These are phyloP conservation scores for Amaranthus palmeri DNA, from an alignment of 148 eudicot species.

Conservation along the genomic window DNA sequence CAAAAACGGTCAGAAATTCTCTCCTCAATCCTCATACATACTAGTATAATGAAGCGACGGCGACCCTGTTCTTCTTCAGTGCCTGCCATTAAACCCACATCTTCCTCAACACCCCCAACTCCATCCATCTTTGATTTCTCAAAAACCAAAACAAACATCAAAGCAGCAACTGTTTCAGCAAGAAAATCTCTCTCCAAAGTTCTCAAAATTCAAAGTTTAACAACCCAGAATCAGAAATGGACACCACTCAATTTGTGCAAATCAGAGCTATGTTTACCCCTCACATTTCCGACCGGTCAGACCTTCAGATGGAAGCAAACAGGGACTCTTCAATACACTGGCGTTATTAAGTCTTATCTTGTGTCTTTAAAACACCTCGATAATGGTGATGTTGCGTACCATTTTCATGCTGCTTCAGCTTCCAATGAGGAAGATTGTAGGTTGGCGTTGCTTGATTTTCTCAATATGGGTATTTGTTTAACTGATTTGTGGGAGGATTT, in stretches of 20 bases:
- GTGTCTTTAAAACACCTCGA: constrained; percentile 65
- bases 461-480: constrained; percentile 65
- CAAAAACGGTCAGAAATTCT: too few relatives aligned
- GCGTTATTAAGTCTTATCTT: constrained; percentile 65
- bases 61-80: constrained; percentile 6
- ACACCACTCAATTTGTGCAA: constrained; percentile 56
- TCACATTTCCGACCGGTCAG: constrained; percentile 94
- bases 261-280: constrained; percentile 65
- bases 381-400: constrained; percentile 49
- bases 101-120: constrained; percentile 47
- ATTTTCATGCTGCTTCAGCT: constrained; percentile 30
- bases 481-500: constrained; percentile 63
- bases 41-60: constrained; percentile 46
- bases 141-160: constrained; percentile 19
- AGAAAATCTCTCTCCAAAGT: constrained; percentile 36
- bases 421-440: constrained; percentile 26
- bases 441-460: constrained; percentile 57
- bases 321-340: constrained; percentile 56
- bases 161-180: constrained; percentile 29
- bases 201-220: constrained; percentile 22
- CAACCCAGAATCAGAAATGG: constrained; percentile 36
- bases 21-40: too few relatives aligned
- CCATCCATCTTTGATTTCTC: constrained; percentile 27
- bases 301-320: constrained; percentile 94
- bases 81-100: constrained; percentile 13